Evolutionary conservation across 1,284 basidiomycete species (phyloP).

Genomic region (Sporisorium scitamineum): DNA sequence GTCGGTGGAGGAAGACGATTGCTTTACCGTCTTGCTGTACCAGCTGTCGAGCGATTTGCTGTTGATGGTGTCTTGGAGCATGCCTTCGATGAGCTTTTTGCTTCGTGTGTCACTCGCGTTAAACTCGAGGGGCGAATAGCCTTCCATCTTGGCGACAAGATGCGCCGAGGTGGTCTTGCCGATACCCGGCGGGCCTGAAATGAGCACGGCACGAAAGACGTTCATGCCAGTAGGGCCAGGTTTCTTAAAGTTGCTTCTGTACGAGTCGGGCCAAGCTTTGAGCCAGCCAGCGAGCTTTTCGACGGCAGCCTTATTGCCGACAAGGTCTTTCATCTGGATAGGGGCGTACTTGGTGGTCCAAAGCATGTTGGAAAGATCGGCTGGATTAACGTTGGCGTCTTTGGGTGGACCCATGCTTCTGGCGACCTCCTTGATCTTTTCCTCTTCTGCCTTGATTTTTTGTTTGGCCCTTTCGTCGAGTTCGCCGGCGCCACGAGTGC

Average conservation of each 20-base stretch:
- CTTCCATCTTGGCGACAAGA: conserved; percentile 86
- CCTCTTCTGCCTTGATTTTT: conserved; percentile 83
- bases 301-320: conserved; percentile 91
- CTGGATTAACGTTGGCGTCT: conserved; percentile 59
- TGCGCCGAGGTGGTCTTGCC: conserved; percentile 98
- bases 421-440: conserved; percentile 70
- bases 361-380: conserved; percentile 72
- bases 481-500: conserved; percentile 51
- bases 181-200: conserved; percentile 94
- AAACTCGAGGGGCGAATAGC: conserved; percentile 91
- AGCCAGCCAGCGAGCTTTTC: conserved; percentile 88
- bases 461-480: conserved; percentile 84
- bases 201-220: conserved; percentile 84
- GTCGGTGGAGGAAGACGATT: conserved; percentile 5
- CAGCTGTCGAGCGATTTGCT: conserved; percentile 88
- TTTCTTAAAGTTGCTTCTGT: conserved; percentile 78
- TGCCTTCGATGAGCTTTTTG: conserved; percentile 93
- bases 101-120: conserved; percentile 96
- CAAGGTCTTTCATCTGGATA: conserved; percentile 85
- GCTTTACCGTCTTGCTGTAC: conserved; percentile 72
- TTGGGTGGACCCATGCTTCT: conserved; percentile 52
- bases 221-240: conserved; percentile 92
- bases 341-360: conserved; percentile 98
- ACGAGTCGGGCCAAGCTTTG: conserved; percentile 77
- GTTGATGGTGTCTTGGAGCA: conserved; percentile 64